phyloP scores from a whole-genome alignment of 139 green algal species.

The Picochlorum sp. region DNA sequence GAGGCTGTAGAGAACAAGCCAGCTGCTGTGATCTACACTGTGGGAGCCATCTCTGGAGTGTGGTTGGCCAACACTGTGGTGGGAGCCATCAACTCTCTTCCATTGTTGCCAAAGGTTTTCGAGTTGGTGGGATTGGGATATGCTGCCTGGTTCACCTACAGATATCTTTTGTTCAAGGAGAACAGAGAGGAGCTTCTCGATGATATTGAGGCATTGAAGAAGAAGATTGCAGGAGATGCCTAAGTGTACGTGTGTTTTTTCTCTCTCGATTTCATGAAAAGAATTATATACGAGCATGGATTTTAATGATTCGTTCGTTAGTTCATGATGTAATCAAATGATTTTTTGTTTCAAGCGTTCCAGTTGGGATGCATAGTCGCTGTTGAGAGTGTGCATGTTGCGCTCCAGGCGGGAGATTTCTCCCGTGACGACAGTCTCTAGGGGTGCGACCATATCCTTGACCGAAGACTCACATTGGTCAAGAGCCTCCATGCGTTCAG shows the following conservation, averaged over 20 bases:
- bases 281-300: not conserved
- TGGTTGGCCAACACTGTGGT: slow-evolving; percentile 88
- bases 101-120: slow-evolving; percentile 95
- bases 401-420: slow-evolving; percentile 4
- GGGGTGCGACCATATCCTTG: slow-evolving; percentile 24
- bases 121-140: slow-evolving; percentile 97
- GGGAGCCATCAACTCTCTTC: slow-evolving; percentile 81
- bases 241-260: not conserved
- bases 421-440: slow-evolving; percentile 26
- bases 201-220: slow-evolving; percentile 90
- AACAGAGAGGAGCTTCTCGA: slow-evolving; percentile 87
- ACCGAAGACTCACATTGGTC: slow-evolving; percentile 23
- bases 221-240: slow-evolving; percentile 69
- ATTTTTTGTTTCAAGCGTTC: slow-evolving; percentile 27
- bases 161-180: slow-evolving; percentile 97
- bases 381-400: too few species aligned
- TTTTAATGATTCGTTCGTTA: slow-evolving; percentile 9
- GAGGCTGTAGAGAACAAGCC: slow-evolving; percentile 70
- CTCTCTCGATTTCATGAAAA: slow-evolving; percentile 4
- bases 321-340: slow-evolving; percentile 14
- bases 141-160: slow-evolving; percentile 95
- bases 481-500: slow-evolving; percentile 24
- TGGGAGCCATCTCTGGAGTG: slow-evolving; percentile 69
- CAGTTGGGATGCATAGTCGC: slow-evolving; percentile 14
- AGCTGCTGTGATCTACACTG: slow-evolving; percentile 72